A percentile compares a stretch with the other conserved stretches of the same genome.
Conservation (phyloP, 306 rosid genomes). For the Corylus heterophylla region DNA sequence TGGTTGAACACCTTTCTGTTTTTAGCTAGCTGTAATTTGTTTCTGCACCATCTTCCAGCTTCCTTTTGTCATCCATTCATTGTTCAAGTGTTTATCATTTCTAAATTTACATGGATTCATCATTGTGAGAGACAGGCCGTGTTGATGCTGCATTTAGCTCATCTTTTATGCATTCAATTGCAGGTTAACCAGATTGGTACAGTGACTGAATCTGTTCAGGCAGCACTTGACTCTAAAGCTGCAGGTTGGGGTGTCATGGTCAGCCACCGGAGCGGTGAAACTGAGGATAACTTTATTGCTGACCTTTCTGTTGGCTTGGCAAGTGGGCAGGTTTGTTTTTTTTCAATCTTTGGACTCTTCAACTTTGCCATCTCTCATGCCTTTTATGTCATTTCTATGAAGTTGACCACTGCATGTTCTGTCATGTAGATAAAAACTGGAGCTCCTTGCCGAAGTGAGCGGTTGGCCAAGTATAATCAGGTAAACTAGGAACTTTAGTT, state of each 20-base stretch:
- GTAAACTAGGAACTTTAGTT: constrained; percentile 35
- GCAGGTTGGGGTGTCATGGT: constrained; percentile 99
- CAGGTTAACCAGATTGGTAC: constrained; percentile 99
- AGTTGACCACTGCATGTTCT: constrained; percentile 36
- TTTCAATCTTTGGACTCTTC: constrained; percentile 16
- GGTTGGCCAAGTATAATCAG: constrained; percentile 99
- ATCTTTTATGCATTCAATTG: constrained; percentile 18
- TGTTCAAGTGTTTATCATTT: background rate
- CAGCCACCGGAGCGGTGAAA: constrained; percentile 98
- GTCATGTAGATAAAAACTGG: constrained; percentile 83
- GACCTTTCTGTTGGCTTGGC: constrained; percentile 99
- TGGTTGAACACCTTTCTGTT: background rate
- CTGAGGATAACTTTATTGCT: constrained; percentile 97
- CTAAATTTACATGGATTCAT: background rate
- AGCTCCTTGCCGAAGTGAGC: constrained; percentile 98
- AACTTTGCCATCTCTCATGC: background rate
- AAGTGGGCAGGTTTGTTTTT: constrained; percentile 78
- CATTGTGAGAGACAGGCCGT: background rate
- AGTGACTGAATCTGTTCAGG: constrained; percentile 88
- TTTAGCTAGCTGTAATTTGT: background rate
- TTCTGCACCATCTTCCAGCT: background rate
- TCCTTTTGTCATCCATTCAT: background rate
- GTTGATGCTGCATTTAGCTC: constrained; percentile 22
- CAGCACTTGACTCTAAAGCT: constrained; percentile 97
- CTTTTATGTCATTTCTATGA: constrained; percentile 22